These are phyloP conservation scores for Ophiostoma sp. DNA, from an alignment of 2,329 filamentous ascomycete species.

Conservation along the genomic window DNA sequence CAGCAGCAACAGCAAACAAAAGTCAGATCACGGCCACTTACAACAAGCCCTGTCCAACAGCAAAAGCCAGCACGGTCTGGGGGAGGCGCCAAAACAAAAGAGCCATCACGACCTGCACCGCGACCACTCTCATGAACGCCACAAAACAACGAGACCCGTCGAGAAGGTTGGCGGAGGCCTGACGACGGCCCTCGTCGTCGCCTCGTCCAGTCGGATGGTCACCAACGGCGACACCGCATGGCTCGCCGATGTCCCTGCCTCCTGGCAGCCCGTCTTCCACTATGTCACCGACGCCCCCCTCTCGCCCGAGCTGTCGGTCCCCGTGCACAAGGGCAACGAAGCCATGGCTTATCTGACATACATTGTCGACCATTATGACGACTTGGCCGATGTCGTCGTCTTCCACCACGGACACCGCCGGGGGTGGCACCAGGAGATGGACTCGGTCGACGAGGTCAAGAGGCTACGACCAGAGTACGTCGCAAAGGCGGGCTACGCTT, in stretches of 20 bases:
- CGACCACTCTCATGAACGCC: background rate
- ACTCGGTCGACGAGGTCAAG: slow-evolving; percentile 50
- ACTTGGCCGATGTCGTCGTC: slow-evolving; percentile 58
- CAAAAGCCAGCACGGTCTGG: slow-evolving; percentile 11
- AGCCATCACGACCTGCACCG: background rate
- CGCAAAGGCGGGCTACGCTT: slow-evolving; percentile 57
- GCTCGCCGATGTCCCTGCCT: slow-evolving; percentile 17
- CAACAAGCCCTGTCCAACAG: background rate
- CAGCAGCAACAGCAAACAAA: background rate
- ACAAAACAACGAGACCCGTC: background rate
- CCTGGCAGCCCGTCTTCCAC: slow-evolving; percentile 31
- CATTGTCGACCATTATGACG: slow-evolving; percentile 61
- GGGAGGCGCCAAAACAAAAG: slow-evolving; percentile 16
- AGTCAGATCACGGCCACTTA: background rate
- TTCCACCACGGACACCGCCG: slow-evolving; percentile 58
- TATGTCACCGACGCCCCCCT: slow-evolving; percentile 33
- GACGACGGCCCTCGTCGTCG: slow-evolving; percentile 5
- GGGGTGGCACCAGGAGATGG: slow-evolving; percentile 61
- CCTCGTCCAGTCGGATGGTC: background rate
- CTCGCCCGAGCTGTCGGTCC: slow-evolving; percentile 31
- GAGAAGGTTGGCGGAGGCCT: background rate
- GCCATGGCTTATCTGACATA: slow-evolving; percentile 63
- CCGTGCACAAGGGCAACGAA: slow-evolving; percentile 51
- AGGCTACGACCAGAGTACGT: slow-evolving; percentile 54
- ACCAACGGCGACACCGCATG: background rate